These are phyloP conservation scores for Lecanicillium sp. DNA, from an alignment of 2,329 filamentous ascomycete genomes.

Conservation along the genomic window DNA sequence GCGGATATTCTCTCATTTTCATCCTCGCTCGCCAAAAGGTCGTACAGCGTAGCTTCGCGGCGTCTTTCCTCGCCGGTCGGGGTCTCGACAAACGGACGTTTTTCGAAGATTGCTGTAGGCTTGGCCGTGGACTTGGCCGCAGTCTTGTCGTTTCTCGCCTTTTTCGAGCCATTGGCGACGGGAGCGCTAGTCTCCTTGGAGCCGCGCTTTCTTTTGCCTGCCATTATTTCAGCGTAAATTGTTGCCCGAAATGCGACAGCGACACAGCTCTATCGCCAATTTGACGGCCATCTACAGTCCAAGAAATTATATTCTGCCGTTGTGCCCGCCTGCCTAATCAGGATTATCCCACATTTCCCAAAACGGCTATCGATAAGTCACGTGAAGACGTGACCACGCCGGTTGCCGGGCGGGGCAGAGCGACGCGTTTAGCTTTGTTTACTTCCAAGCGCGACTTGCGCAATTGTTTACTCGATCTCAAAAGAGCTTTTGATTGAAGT, in stretches of 20 bases:
- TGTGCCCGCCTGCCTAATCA: background rate
- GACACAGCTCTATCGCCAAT: too few relatives aligned
- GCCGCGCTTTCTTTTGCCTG: slow-evolving; percentile 30
- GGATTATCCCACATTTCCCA: background rate
- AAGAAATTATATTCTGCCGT: slow-evolving; percentile 13
- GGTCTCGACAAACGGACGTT: slow-evolving; percentile 44
- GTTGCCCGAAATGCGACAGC: too few relatives aligned
- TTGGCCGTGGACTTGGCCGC: slow-evolving; percentile 18
- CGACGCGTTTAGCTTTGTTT: slow-evolving; percentile 12
- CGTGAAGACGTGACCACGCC: slow-evolving; percentile 1
- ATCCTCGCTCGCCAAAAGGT: slow-evolving; percentile 56
- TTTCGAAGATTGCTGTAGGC: slow-evolving; percentile 23
- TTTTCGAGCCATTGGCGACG: slow-evolving; percentile 24
- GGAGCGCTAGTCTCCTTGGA: slow-evolving; percentile 21
- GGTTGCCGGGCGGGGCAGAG: slow-evolving; percentile 9
- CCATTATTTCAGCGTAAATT: slow-evolving; percentile 28
- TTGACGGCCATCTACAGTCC: too few relatives aligned
- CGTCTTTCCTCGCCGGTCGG: slow-evolving; percentile 48
- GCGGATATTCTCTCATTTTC: slow-evolving; percentile 49
- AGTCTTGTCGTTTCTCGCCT: slow-evolving; percentile 26
- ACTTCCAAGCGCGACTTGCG: slow-evolving; percentile 12
- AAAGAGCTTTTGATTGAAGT: too few relatives aligned
- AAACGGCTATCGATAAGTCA: background rate
- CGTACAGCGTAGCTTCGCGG: slow-evolving; percentile 54
- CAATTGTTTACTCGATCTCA: slow-evolving; percentile 7